Percentiles rank a stretch among this genome's conserved stretches.
Conservation (phyloP, 2,329 filamentous ascomycete species). For the Stenocarpella maydis region DNA sequence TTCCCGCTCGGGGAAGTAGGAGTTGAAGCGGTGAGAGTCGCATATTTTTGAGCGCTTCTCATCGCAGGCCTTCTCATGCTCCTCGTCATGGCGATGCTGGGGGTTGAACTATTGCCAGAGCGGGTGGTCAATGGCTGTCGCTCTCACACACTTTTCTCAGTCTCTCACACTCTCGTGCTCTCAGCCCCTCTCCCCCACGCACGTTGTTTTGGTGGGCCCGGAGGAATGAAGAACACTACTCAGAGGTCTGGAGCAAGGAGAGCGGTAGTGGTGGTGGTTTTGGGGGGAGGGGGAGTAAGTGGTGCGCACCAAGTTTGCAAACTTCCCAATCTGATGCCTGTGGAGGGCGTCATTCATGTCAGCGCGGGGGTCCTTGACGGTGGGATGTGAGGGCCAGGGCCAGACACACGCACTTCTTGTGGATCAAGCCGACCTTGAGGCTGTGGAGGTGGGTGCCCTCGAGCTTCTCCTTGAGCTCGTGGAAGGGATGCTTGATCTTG, state of each 20-base stretch:
- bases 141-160: too few species aligned
- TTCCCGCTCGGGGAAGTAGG: slow-evolving; percentile 86
- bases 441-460: slow-evolving; percentile 63
- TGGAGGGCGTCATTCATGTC: not conserved
- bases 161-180: too few species aligned
- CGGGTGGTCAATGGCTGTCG: slow-evolving; percentile 9
- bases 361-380: not conserved
- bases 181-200: too few species aligned
- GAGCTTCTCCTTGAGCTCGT: slow-evolving; percentile 60
- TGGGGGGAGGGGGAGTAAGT: not conserved
- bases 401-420: slow-evolving; percentile 70
- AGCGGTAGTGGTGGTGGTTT: too few species aligned
- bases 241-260: too few species aligned
- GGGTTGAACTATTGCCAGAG: slow-evolving; percentile 69
- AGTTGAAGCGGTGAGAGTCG: slow-evolving; percentile 83
- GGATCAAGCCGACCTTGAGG: slow-evolving; percentile 63
- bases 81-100: slow-evolving; percentile 93
- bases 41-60: slow-evolving; percentile 77
- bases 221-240: not conserved
- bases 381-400: slow-evolving; percentile 13
- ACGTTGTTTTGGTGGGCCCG: not conserved
- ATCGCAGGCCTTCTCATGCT: slow-evolving; percentile 86
- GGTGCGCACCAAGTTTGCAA: slow-evolving; percentile 66
- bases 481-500: slow-evolving; percentile 59
- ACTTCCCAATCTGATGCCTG: slow-evolving; percentile 68